Percentiles rank a stretch among this genome's conserved stretches.
Conservation (phyloP, 768 basidiomycete genomes). For the Leccinum uliginosum region DNA sequence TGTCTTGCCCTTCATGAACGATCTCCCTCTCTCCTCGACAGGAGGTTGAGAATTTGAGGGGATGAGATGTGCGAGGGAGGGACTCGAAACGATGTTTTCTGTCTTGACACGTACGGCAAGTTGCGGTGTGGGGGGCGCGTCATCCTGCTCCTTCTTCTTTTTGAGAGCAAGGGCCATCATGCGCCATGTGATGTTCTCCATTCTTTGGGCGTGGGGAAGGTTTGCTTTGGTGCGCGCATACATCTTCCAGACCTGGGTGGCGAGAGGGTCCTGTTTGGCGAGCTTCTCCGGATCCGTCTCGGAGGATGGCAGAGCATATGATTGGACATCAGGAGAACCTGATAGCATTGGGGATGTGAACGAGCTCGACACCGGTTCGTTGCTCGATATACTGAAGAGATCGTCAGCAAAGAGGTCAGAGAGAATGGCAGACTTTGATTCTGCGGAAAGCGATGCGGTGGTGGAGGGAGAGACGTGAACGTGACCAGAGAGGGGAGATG, state of each 20-base stretch:
- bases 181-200: slow-evolving; percentile 98
- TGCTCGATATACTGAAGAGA: slow-evolving; percentile 40
- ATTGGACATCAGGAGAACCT: slow-evolving; percentile 64
- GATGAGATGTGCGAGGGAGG: neutral
- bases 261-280: slow-evolving; percentile 84
- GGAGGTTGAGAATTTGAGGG: slow-evolving; percentile 5
- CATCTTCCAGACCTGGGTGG: slow-evolving; percentile 97
- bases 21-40: slow-evolving; percentile 59
- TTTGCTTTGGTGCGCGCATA: slow-evolving; percentile 87
- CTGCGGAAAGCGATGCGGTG: slow-evolving; percentile 40
- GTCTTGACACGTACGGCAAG: slow-evolving; percentile 19
- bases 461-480: slow-evolving; percentile 39
- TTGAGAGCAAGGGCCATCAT: slow-evolving; percentile 96
- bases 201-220: slow-evolving; percentile 86
- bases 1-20: slow-evolving; percentile 77
- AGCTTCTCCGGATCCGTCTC: slow-evolving; percentile 61
- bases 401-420: slow-evolving; percentile 70
- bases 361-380: slow-evolving; percentile 40
- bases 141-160: slow-evolving; percentile 79
- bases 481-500: slow-evolving; percentile 34
- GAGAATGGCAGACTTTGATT: slow-evolving; percentile 60
- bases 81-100: slow-evolving; percentile 11
- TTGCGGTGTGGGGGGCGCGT: slow-evolving; percentile 9
- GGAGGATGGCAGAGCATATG: slow-evolving; percentile 34
- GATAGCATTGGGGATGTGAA: slow-evolving; percentile 64